Conservation (phyloP, 2,329 filamentous ascomycete species). For the Aspergillus sp. region DNA sequence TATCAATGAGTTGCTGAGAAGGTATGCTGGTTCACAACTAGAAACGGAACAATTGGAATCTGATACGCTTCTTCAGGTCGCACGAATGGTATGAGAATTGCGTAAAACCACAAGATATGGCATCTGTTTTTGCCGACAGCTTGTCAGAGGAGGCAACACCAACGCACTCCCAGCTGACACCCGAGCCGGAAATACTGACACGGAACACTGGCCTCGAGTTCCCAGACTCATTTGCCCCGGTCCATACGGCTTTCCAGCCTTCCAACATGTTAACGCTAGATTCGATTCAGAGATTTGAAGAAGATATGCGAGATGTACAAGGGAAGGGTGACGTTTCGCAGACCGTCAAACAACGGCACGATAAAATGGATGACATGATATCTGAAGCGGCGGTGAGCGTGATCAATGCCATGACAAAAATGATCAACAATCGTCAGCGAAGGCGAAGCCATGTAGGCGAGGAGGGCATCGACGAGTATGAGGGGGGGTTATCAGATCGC, state of each 20-base stretch:
- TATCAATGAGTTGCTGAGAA: conserved; percentile 45
- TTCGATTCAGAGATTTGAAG: conserved; percentile 9
- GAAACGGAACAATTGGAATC: not conserved
- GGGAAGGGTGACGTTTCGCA: conserved; percentile 7
- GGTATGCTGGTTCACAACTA: conserved; percentile 38
- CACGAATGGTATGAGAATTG: conserved; percentile 36
- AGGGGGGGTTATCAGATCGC: conserved; percentile 23
- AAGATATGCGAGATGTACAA: conserved; percentile 1
- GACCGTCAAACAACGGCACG: conserved; percentile 1
- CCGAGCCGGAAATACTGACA: conserved; percentile 11
- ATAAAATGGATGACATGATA: conserved; percentile 23
- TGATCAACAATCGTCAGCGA: conserved; percentile 29
- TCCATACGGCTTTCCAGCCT: not conserved
- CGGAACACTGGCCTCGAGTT: conserved; percentile 3
- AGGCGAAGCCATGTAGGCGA: conserved; percentile 24
- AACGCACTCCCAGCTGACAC: conserved; percentile 14
- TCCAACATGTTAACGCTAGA: conserved; percentile 10
- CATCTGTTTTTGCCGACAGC: conserved; percentile 17
- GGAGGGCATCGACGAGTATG: conserved; percentile 20
- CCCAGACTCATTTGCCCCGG: conserved; percentile 2
- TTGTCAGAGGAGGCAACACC: conserved; percentile 16
- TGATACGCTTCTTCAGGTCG: conserved; percentile 24
- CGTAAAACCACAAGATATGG: conserved; percentile 22
- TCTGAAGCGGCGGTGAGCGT: conserved; percentile 32
- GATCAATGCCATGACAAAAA: conserved; percentile 34